Conservation (phyloP, 2,329 filamentous ascomycete genomes). For the Venturia oleaginea region DNA sequence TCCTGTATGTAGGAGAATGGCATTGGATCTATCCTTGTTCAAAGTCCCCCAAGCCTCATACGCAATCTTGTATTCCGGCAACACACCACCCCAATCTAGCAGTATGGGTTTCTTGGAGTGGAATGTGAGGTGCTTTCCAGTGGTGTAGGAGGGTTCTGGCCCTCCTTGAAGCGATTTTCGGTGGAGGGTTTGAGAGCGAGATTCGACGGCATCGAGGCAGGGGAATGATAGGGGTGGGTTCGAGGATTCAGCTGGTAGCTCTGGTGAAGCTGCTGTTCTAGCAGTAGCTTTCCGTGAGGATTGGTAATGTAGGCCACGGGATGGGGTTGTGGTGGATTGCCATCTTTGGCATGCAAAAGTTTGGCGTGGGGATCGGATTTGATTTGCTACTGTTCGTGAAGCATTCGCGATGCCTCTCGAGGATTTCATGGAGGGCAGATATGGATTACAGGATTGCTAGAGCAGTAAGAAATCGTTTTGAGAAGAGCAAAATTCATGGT, state of each 20-base stretch:
- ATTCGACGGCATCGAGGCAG: slow-evolving; percentile 33
- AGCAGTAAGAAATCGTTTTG: not conserved
- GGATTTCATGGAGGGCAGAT: not conserved
- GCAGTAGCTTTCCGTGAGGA: not conserved
- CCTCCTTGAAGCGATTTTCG: slow-evolving; percentile 57
- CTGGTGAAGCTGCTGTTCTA: not conserved
- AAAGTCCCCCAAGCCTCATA: slow-evolving; percentile 87
- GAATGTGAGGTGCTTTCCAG: slow-evolving; percentile 72
- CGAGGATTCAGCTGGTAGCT: slow-evolving; percentile 20
- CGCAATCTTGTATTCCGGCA: slow-evolving; percentile 80
- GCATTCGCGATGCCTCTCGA: not conserved
- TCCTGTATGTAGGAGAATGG: slow-evolving; percentile 85
- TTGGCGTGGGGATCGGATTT: not conserved
- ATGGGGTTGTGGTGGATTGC: not conserved
- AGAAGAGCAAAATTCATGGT: not conserved
- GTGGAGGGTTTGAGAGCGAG: slow-evolving; percentile 55
- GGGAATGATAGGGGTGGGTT: slow-evolving; percentile 34
- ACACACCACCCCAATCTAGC: slow-evolving; percentile 90
- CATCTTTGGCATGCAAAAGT: not conserved
- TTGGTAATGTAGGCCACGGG: slow-evolving; percentile 8
- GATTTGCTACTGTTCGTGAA: not conserved
- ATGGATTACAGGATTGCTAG: not conserved
- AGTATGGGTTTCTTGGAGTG: slow-evolving; percentile 65
- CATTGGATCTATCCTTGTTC: slow-evolving; percentile 75
- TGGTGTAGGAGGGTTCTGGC: slow-evolving; percentile 89